A percentile compares a stretch with the other conserved stretches of the same genome.
phyloP scores from a whole-genome alignment of 225 moss, liverwort and hornwort genomes.

The Lunularia cruciata region DNA sequence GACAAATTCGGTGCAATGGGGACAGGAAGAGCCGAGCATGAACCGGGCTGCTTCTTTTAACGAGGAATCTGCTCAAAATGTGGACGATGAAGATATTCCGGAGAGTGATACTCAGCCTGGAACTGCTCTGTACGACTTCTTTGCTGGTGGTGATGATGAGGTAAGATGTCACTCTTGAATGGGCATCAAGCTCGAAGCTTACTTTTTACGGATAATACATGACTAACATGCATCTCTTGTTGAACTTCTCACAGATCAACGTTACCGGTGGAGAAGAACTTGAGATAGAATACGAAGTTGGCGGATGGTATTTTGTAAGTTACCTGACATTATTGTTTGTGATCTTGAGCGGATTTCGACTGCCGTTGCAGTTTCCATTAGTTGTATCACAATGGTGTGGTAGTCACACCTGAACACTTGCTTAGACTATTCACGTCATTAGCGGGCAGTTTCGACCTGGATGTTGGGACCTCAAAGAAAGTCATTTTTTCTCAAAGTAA shows the following conservation, averaged over 20 bases:
- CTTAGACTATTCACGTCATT: no score
- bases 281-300: slow-evolving; percentile 98
- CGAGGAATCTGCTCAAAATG: slow-evolving; percentile 48
- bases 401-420: no score
- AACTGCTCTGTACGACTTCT: slow-evolving; percentile 88
- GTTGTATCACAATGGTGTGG: no score
- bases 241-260: slow-evolving; percentile 56
- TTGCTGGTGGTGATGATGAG: slow-evolving; percentile 96
- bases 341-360: no score
- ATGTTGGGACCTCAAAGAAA: no score
- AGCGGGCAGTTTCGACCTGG: no score
- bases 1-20: slow-evolving; percentile 20
- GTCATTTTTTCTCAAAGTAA: not conserved
- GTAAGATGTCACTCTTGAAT: no score
- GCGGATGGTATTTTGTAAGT: slow-evolving; percentile 98
- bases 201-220: no score
- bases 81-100: slow-evolving; percentile 53
- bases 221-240: not conserved
- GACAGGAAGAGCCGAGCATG: slow-evolving; percentile 39
- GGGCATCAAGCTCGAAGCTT: no score
- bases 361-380: not conserved
- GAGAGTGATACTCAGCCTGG: slow-evolving; percentile 80
- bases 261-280: slow-evolving; percentile 85
- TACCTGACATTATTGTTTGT: not conserved
- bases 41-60: slow-evolving; percentile 36